Evolutionary conservation across 2,329 filamentous ascomycete genomes (phyloP), one percentile per base, ranked within the genome.

Genomic region (Fusarium temperatum): DNA sequence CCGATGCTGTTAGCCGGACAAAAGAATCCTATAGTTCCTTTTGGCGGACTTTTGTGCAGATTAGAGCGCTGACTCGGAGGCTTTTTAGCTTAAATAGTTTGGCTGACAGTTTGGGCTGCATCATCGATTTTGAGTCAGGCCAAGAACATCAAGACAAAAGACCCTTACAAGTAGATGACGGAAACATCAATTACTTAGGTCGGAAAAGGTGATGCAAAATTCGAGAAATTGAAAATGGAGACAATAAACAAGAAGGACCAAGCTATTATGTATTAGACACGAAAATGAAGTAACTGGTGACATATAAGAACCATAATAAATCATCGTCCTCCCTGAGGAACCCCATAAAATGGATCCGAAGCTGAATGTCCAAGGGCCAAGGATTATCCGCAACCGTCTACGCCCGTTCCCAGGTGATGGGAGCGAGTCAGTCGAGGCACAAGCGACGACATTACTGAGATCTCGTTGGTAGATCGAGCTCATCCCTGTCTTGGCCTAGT

Each of bases 341-440:
- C 39, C 24, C 53, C 41, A 35, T 39, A 36, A 54, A 38, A 54
- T 39, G 51, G 24, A 28, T 8, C 44, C 36, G 36, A 8, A 48
- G 24, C 36, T 35, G n/a, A 30, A 28, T 32, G n/a, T 39, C 56
- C 56, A 63, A 63, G 8, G 6, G 2, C 22, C 38, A 24, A 32
- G 30, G 28, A 35, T 36, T 14, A 22, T 9, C 24, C 18, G 30
- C 44, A 69, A 69, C 39, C 24, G 32, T 47, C 26, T 28, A 54
- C 51, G n/a, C 30, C 66, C 28, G 18, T 24, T 10, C 8, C 7
- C 8, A n/a, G 28, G 24, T 36, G 15, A 44, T 22, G 28, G 28
- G 15, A 42, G 18, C 30, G 61, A 66, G 30, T 66, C 63, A 48
- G 41, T 26, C 32, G 26, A 56, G 11, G 20, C 32, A n/a, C 20